Percentiles rank a stretch among this genome's conserved stretches.
phyloP scores from a whole-genome alignment of 768 basidiomycete genomes.

The Amanita pallidorosea region DNA sequence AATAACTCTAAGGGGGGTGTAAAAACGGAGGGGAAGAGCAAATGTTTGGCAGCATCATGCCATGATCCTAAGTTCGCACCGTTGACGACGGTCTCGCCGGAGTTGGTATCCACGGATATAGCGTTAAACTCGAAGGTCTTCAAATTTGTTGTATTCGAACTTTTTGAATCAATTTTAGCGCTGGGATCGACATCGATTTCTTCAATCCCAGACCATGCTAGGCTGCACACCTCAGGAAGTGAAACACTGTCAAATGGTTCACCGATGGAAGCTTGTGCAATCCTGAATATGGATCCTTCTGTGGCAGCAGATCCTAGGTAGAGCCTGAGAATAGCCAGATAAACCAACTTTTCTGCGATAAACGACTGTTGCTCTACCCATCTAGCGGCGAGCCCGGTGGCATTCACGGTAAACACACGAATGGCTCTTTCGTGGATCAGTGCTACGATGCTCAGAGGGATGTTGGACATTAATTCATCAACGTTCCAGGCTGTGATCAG shows the following conservation, averaged over 20 bases:
- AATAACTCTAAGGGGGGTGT: conserved; percentile 29
- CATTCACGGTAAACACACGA: conserved; percentile 50
- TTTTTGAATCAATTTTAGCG: conserved; percentile 10
- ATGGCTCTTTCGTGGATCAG: conserved; percentile 42
- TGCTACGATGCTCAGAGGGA: conserved; percentile 38
- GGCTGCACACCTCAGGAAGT: conserved; percentile 39
- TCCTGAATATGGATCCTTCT: conserved; percentile 38
- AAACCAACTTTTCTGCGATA: conserved; percentile 38
- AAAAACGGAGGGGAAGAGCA: conserved; percentile 82
- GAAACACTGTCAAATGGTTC: conserved; percentile 36
- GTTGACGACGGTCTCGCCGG: conserved; percentile 46
- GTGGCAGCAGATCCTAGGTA: conserved; percentile 62
- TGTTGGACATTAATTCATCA: conserved; percentile 61
- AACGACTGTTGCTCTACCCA: conserved; percentile 28
- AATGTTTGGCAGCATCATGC: conserved; percentile 82
- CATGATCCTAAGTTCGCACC: conserved; percentile 56
- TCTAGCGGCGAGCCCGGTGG: conserved; percentile 37
- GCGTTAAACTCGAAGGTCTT: conserved; percentile 66
- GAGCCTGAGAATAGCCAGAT: conserved; percentile 77
- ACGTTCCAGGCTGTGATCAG: conserved; percentile 66
- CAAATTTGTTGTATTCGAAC: conserved; percentile 18
- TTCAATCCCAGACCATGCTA: conserved; percentile 57
- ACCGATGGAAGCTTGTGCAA: conserved; percentile 37
- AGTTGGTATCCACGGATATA: conserved; percentile 52
- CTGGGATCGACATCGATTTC: conserved; percentile 36